Conservation (phyloP, 345 rosid species). For the Hibiscus trionum region DNA sequence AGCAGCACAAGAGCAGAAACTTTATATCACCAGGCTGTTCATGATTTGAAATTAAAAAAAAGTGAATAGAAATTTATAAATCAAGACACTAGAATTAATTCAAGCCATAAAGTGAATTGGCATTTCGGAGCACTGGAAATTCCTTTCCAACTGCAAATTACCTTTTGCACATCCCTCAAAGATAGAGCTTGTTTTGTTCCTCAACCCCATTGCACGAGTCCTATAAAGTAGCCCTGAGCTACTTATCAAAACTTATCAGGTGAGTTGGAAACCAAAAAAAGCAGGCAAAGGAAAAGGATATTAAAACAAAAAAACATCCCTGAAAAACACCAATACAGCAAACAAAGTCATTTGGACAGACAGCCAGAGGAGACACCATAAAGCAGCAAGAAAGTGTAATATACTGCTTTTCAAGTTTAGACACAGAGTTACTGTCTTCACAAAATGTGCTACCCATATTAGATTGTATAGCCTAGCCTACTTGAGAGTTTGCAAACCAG, state of each 20-base stretch:
- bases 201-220: slow-evolving; percentile 10
- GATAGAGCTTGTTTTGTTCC: slow-evolving; percentile 18
- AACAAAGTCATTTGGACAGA: slow-evolving; percentile 8
- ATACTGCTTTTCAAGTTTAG: slow-evolving; percentile 3
- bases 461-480: background rate
- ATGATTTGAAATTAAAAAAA: background rate
- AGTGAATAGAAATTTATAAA: background rate
- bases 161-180: slow-evolving; percentile 12
- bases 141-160: slow-evolving; percentile 15
- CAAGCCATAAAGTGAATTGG: slow-evolving; percentile 2
- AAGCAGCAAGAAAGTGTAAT: background rate
- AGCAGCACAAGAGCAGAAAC: slow-evolving; percentile 7
- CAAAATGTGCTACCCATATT: background rate
- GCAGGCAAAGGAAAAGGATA: background rate
- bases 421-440: background rate
- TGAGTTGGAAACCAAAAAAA: slow-evolving; percentile 9
- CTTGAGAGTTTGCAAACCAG: slow-evolving; percentile 8
- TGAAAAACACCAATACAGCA: background rate
- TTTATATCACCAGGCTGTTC: slow-evolving; percentile 19
- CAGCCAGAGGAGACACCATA: background rate
- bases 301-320: too few species aligned
- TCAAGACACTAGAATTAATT: background rate
- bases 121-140: slow-evolving; percentile 4
- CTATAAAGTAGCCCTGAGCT: slow-evolving; percentile 14
- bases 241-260: slow-evolving; percentile 20